Base-by-base conservation (phyloP, 371 early-diverging fungal genomes). In the Actinomortierella ambigua region DNA sequence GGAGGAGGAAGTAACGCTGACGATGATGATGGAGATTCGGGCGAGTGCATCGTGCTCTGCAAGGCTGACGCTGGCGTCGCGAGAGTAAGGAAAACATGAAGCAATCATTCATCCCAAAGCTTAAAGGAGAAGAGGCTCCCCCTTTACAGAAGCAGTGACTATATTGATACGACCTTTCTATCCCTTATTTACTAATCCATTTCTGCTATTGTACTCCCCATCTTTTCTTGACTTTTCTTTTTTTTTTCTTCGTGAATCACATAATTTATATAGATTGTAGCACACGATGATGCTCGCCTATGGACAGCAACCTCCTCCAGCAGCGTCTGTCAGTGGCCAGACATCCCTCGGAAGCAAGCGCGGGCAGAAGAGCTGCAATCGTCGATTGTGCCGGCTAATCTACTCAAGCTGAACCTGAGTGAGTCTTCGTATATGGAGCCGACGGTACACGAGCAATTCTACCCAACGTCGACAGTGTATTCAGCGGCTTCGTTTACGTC, bases 221-320 rank as follows among this genome's bases (percentile, higher is more conserved):
- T 48, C 2, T 51, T 47, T 18, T 51, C 27, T 11, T 44, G 1
- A 15, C 15, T 47, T 29, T 50, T 22, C 14, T 9, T 34, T 40
- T 7, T 53, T 29, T 43, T 20, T 54, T 9, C 18, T 27, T 0
- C 15, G 18, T 7, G 9, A 5, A 17, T 22, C 22, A 17, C n/a
- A n/a, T n/a, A n/a, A n/a, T n/a, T n/a, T n/a, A n/a, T n/a, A n/a
- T 68, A 90, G 90, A 76, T 94, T 68, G 84, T 82, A 18, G 93
- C 91, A 1, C 76, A 89, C 14, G 88, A 95, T 26, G 91, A 94
- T 67, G 77, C 85, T 39, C 94, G 86, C 65, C 79, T 98, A 2
- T 98, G 97, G 97, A 95, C 97, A 2, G 95, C 97, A 0, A 96
- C 97, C 9, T 84, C 88, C 26, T 73, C 67, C 7, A 73, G 73